Percentiles rank a stretch among this genome's conserved stretches.
These are phyloP conservation scores for Vigna mungo DNA, from an alignment of 306 rosid species.

Conservation along the genomic window DNA sequence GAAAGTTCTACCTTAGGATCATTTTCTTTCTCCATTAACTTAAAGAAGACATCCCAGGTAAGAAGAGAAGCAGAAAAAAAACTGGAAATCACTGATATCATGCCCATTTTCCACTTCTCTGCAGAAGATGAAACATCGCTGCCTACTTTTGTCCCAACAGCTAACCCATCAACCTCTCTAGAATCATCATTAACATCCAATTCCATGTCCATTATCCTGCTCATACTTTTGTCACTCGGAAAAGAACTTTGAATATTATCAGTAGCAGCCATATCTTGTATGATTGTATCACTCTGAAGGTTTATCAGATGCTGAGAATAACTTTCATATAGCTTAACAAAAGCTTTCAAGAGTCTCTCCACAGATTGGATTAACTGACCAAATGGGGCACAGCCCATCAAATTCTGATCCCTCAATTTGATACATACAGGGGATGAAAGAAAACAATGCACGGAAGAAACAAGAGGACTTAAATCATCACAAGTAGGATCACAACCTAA, in stretches of 20 bases:
- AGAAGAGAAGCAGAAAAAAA: constrained; percentile 72
- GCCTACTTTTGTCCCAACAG: constrained; percentile 50
- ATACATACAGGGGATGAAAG: constrained; percentile 69
- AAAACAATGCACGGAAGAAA: constrained; percentile 67
- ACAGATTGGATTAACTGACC: constrained; percentile 59
- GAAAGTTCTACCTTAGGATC: constrained; percentile 66
- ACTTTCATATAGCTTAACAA: constrained; percentile 67
- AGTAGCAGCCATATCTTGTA: constrained; percentile 53
- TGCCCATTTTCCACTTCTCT: constrained; percentile 73
- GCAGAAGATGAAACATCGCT: constrained; percentile 53
- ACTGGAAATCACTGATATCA: constrained; percentile 67
- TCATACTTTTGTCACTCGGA: constrained; percentile 55
- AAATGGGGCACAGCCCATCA: constrained; percentile 51
- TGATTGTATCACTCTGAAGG: constrained; percentile 52
- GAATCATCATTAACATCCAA: constrained; percentile 78
- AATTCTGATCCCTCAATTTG: constrained; percentile 54
- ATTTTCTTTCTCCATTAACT: constrained; percentile 67
- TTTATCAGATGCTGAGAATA: constrained; percentile 57
- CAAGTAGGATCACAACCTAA: constrained; percentile 56
- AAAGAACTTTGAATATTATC: constrained; percentile 51
- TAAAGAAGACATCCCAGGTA: constrained; percentile 77
- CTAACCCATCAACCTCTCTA: constrained; percentile 62
- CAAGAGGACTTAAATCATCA: constrained; percentile 55
- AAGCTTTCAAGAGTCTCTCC: constrained; percentile 70
- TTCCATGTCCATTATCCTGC: constrained; percentile 80